Percentiles rank a stretch among this genome's conserved stretches.
phyloP scores from a whole-genome alignment of 1,139 yeast genomes.

The Sugiyamaella grinbergsii region DNA sequence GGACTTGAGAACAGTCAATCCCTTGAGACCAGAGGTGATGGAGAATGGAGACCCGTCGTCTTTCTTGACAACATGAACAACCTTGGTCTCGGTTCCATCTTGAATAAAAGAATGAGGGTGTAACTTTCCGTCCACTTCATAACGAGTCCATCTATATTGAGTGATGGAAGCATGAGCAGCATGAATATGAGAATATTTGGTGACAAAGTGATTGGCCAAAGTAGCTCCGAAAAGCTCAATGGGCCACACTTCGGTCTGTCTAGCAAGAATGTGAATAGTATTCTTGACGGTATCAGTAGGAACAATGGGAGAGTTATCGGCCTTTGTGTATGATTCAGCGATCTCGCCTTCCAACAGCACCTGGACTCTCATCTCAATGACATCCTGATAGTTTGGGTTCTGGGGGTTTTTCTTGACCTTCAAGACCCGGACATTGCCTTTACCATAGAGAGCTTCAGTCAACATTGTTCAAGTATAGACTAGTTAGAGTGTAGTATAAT shows the following conservation, averaged over 20 bases:
- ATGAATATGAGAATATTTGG: conserved; percentile 72
- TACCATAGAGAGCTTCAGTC: conserved; percentile 71
- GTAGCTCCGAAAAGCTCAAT: conserved; percentile 87
- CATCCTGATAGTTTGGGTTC: conserved; percentile 72
- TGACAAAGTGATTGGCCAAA: conserved; percentile 75
- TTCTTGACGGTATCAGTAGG: conserved; percentile 95
- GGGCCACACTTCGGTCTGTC: conserved; percentile 77
- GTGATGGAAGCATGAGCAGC: conserved; percentile 67
- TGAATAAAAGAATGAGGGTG: conserved; percentile 84
- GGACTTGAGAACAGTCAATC: conserved; percentile 82
- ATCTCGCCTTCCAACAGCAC: conserved; percentile 75
- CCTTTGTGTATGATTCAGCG: conserved; percentile 78
- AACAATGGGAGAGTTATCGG: conserved; percentile 84
- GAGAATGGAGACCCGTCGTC: conserved; percentile 50
- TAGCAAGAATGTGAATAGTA: conserved; percentile 80
- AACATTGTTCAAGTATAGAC: too few relatives aligned
- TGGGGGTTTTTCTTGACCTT: conserved; percentile 77
- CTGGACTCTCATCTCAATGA: conserved; percentile 80
- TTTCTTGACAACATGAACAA: conserved; percentile 56
- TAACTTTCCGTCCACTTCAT: conserved; percentile 66
- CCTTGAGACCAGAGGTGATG: conserved; percentile 73
- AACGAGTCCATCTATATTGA: conserved; percentile 80
- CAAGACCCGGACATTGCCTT: conserved; percentile 86
- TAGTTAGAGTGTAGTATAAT: not conserved
- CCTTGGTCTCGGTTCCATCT: conserved; percentile 80